These are phyloP conservation scores for Chamaecyparis obtusa DNA, from an alignment of 75 land plant species.

Conservation along the genomic window DNA sequence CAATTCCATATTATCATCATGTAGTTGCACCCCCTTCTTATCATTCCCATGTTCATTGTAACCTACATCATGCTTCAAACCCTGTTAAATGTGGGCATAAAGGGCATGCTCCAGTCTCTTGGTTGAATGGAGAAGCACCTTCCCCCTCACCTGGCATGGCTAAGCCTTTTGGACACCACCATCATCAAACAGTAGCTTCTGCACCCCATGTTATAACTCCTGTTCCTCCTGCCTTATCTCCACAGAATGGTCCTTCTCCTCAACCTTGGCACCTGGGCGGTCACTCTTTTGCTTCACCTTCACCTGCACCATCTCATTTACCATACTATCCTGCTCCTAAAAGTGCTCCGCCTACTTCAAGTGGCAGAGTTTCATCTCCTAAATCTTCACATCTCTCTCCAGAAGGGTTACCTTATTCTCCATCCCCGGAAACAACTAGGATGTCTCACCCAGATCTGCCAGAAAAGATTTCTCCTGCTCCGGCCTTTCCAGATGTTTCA, in stretches of 20 bases:
- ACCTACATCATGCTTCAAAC: constrained; percentile 10
- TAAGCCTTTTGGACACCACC: neutral
- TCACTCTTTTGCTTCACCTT: neutral
- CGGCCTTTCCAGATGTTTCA: neutral
- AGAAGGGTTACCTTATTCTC: neutral
- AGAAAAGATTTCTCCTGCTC: constrained; percentile 1
- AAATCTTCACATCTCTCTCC: neutral
- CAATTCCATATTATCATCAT: neutral
- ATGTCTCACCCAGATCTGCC: constrained; percentile 1
- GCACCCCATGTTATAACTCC: constrained; percentile 13
- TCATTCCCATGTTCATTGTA: constrained; percentile 14
- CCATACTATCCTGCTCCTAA: neutral
- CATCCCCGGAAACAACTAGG: constrained; percentile 4
- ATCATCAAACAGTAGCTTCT: constrained; percentile 28
- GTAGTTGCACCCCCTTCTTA: constrained; percentile 9
- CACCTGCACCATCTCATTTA: neutral
- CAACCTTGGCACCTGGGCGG: constrained; percentile 12
- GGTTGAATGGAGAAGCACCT: constrained; percentile 7
- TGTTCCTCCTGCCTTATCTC: neutral
- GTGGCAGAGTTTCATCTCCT: neutral
- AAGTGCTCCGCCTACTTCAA: constrained; percentile 3
- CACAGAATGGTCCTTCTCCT: constrained; percentile 18
- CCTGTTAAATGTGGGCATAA: constrained; percentile 2
- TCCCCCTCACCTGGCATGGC: constrained; percentile 11
- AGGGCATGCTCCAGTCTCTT: neutral